Conservation (phyloP, 768 basidiomycete genomes). For the Candolleomyces aberdarensis region DNA sequence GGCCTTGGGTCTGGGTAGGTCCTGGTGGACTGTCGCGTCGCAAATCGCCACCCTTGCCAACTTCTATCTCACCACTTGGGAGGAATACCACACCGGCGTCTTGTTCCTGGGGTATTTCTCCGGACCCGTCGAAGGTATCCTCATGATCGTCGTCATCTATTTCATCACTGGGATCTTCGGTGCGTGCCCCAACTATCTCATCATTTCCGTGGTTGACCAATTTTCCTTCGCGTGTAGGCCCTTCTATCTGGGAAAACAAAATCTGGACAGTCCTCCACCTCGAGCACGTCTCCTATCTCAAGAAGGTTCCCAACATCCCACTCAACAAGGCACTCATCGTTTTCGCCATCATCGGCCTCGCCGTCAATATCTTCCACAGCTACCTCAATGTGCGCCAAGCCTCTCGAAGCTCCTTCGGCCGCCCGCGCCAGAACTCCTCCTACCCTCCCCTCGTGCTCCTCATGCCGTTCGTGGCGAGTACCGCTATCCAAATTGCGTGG, state of each 20-base stretch:
- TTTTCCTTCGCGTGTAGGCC: slow-evolving; percentile 40
- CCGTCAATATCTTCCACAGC: slow-evolving; percentile 77
- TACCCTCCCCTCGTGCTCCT: slow-evolving; percentile 59
- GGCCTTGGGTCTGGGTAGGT: slow-evolving; percentile 87
- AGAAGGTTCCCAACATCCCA: slow-evolving; percentile 60
- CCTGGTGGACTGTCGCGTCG: slow-evolving; percentile 96
- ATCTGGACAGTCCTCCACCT: slow-evolving; percentile 58
- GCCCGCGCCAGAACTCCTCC: slow-evolving; percentile 9
- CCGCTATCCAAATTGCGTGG: slow-evolving; percentile 77
- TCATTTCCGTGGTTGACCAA: no score
- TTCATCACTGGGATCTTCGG: slow-evolving; percentile 75
- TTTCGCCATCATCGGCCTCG: slow-evolving; percentile 65
- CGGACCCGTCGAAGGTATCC: slow-evolving; percentile 94
- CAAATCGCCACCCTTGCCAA: slow-evolving; percentile 75
- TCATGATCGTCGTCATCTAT: slow-evolving; percentile 79
- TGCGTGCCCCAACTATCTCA: slow-evolving; percentile 23
- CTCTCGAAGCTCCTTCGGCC: slow-evolving; percentile 24
- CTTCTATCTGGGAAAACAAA: slow-evolving; percentile 76
- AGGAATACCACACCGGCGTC: slow-evolving; percentile 85
- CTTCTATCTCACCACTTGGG: slow-evolving; percentile 83
- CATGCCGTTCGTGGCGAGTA: slow-evolving; percentile 74
- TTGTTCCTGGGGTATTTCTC: slow-evolving; percentile 92
- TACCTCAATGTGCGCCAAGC: slow-evolving; percentile 81
- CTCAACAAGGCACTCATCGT: slow-evolving; percentile 89
- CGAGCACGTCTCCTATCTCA: slow-evolving; percentile 46